Conservation (phyloP, 2,329 filamentous ascomycete genomes). For the Immersiporthe knoxdaviesiana region DNA sequence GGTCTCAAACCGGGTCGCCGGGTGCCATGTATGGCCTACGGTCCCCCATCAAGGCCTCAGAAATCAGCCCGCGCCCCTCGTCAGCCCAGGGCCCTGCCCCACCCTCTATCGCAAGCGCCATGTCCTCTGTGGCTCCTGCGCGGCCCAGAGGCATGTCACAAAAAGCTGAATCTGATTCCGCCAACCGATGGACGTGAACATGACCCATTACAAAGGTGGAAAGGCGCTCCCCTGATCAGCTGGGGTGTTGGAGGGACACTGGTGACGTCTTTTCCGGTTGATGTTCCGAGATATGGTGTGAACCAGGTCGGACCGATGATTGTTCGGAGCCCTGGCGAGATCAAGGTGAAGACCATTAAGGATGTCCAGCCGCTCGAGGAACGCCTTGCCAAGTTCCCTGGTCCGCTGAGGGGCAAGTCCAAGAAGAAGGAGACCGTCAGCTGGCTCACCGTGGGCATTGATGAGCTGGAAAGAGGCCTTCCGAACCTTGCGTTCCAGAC, state of each 20-base stretch:
- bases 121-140: constrained; percentile 38
- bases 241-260: constrained; percentile 88
- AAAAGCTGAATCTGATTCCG: constrained; percentile 58
- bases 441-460: constrained; percentile 81
- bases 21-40: constrained; percentile 49
- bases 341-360: constrained; percentile 76
- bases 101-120: constrained; percentile 28
- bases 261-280: constrained; percentile 84
- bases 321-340: constrained; percentile 78
- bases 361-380: constrained; percentile 73
- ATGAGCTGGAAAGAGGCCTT: constrained; percentile 65
- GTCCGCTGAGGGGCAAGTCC: constrained; percentile 82
- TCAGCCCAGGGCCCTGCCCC: constrained; percentile 50
- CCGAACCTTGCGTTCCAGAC: constrained; percentile 54
- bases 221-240: constrained; percentile 80
- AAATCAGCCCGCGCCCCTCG: constrained; percentile 57
- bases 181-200: constrained; percentile 68
- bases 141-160: constrained; percentile 58
- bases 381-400: constrained; percentile 79
- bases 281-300: constrained; percentile 82
- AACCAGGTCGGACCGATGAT: constrained; percentile 75
- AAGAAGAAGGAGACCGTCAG: constrained; percentile 92
- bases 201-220: constrained; percentile 88
- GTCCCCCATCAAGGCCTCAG: constrained; percentile 39
- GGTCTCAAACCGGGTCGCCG: constrained; percentile 67